A percentile compares a stretch with the other conserved stretches of the same genome.
Evolutionary conservation across 441 rosid genomes (phyloP).

Genomic region (Brassica hybrid): DNA sequence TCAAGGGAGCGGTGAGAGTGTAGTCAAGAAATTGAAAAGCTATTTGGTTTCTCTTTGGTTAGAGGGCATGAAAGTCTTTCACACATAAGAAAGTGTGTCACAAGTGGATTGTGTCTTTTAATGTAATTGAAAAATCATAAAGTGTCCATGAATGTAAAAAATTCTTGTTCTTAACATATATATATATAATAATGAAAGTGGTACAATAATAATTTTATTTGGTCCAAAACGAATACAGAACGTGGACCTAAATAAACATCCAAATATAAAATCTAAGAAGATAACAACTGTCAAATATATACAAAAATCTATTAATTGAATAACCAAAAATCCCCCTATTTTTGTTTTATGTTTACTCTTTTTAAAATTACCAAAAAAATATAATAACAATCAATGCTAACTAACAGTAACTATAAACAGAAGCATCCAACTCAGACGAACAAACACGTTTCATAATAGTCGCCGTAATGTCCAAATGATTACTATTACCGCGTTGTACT

Average conservation of each 20-base stretch:
- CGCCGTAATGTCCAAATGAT: constrained; percentile 40
- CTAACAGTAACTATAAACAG: constrained; percentile 77
- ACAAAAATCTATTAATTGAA: not conserved
- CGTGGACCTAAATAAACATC: constrained; percentile 4
- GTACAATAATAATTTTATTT: no score
- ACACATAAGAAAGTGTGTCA: no score
- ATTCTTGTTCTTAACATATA: no score
- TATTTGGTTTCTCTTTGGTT: no score
- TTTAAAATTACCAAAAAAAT: not conserved
- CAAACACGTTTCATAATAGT: constrained; percentile 71
- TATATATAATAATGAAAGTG: no score
- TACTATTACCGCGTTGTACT: constrained; percentile 49
- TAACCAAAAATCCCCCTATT: not conserved
- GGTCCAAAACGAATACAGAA: no score
- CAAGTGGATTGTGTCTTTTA: no score
- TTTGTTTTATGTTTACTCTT: not conserved
- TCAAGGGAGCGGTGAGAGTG: no score
- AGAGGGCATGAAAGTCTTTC: no score
- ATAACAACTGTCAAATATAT: constrained; percentile 38
- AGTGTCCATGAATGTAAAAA: no score
- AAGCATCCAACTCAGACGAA: constrained; percentile 56
- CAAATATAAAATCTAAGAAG: constrained; percentile 23
- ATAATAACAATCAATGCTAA: constrained; percentile 33
- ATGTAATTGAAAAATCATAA: no score
- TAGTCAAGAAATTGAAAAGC: no score